Conservation (phyloP, 108 stramenopile genomes). For the Chaetoceros tenuissimus region DNA sequence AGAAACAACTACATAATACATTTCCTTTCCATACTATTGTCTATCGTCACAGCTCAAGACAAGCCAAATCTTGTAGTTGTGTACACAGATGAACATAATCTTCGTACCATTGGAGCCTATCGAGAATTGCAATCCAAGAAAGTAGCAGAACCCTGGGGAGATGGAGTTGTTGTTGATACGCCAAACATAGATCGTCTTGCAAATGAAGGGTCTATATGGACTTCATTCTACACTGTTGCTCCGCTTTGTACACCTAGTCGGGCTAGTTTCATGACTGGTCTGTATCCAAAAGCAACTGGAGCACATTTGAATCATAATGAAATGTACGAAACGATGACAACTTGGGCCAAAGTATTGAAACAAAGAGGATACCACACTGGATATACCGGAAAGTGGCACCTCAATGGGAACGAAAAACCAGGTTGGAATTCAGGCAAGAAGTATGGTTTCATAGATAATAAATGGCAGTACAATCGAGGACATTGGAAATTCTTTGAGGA, state of each 20-base stretch:
- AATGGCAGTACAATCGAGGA: slow-evolving; percentile 1
- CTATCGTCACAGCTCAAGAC: background rate
- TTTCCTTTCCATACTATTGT: too few relatives aligned
- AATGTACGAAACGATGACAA: background rate
- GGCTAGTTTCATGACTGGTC: slow-evolving; percentile 1
- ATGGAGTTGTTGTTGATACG: background rate
- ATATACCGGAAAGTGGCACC: slow-evolving; percentile 1
- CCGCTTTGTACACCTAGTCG: slow-evolving; percentile 1
- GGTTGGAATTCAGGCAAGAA: background rate
- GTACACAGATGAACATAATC: background rate
- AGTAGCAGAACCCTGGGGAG: background rate
- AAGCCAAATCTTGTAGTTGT: background rate
- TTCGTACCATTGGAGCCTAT: background rate
- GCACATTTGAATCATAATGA: background rate
- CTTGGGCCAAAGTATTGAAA: background rate
- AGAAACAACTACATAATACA: too few relatives aligned
- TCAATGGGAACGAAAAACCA: background rate
- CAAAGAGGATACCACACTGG: slow-evolving; percentile 1
- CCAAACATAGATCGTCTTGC: slow-evolving; percentile 2
- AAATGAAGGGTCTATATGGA: background rate
- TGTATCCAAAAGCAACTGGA: background rate
- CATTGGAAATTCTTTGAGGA: background rate
- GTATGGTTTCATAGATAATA: background rate
- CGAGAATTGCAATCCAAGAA: background rate
- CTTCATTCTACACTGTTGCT: background rate